Evolutionary conservation across 768 basidiomycete genomes (phyloP), one percentile per base, ranked within the genome.

Genomic region (Clitopilus passeckerianus): DNA sequence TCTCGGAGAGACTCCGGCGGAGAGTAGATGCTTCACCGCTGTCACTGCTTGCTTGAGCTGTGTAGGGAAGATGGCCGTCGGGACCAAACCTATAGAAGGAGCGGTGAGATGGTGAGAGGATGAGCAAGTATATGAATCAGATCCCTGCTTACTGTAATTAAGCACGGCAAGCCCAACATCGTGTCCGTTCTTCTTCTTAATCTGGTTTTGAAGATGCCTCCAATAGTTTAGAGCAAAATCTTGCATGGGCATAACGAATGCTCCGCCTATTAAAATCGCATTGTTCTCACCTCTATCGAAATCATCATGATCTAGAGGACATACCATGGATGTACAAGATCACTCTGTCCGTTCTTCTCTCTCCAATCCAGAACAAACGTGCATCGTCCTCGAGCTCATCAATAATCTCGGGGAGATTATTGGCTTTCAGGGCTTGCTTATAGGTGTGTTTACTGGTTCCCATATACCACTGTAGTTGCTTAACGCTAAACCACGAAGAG

Each of bases 61-160:
- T 0, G 66, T 70, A 6, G 77, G 77, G 65, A 77, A 78, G 5
- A 60, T 56, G 7, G 68, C 71, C 23, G 66, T 67, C 7, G 76
- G 77, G 18, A 72, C 59, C 9, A 75, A 65, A 34, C 68, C 75
- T 76, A 58, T 1, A 23, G n/a, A n/a, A n/a, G n/a, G n/a, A n/a
- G n/a, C n/a, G 23, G 5, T 5, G 54, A 1, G 3, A 14, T 9
- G 1, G 30, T 18, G n/a, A 30, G 16, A 14, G 12, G 12, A 6
- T 20, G 30, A 30, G 9, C 16, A 27, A 3, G 14, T 6, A 23
- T 5, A 10, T n/a, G 15, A 16, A 44, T 0, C 18, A 34, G 1
- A 20, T 22, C 16, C n/a, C 27, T n/a, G 18, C 72, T 56, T 59
- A 75, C 76, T 59, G 59, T 76, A 75, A 22, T 61, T 61, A 14